Evolutionary conservation across 2,329 filamentous ascomycete genomes (phyloP), one percentile per base, ranked within the genome.

Genomic region (Monilinia polystroma): DNA sequence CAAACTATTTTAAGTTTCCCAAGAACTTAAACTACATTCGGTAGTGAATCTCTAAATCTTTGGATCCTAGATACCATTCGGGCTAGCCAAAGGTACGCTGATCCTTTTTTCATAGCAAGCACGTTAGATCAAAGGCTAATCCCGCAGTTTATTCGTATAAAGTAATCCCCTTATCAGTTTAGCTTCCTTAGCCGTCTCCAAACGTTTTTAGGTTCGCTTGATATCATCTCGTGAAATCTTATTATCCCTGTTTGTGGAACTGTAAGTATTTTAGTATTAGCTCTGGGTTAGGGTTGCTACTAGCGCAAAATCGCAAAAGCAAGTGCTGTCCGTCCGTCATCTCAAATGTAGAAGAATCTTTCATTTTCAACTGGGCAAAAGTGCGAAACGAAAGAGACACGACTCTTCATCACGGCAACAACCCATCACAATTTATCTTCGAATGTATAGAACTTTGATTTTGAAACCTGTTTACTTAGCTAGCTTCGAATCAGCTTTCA

Each of bases 301-400:
- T 49, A 49, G 43, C 32, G 62, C 45, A 23, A 23, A 32, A 54
- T 43, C 26, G 26, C 52, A 64, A 64, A 56, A 45, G 38, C 49
- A 64, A 64, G 51, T 23, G 54, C 45, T 64, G 62, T 64, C 47
- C 62, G 32, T 51, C 43, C 62, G 62, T 64, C 62, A 64, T 64
- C 52, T 35, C 58, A 52, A 18, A 51, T 62, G 47, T 26, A 62
- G 58, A 62, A 62, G 58, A 64, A 64, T 64, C 53, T 64, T 64
- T 64, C 29, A 45, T 64, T 64, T 64, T 57, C 62, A 14, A 64
- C 43, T 64, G 38, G n/a, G 20, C 35, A 8, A 56, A 57, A 35
- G 62, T 57, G 62, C 62, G 62, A 64, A 58, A 56, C 35, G 52
- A 45, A 55, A 57, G 20, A 47, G 8, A 49, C 12, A 38, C 41